phyloP scores from a whole-genome alignment of 352 stramenopile species.

The Globisporangium yorkense region DNA sequence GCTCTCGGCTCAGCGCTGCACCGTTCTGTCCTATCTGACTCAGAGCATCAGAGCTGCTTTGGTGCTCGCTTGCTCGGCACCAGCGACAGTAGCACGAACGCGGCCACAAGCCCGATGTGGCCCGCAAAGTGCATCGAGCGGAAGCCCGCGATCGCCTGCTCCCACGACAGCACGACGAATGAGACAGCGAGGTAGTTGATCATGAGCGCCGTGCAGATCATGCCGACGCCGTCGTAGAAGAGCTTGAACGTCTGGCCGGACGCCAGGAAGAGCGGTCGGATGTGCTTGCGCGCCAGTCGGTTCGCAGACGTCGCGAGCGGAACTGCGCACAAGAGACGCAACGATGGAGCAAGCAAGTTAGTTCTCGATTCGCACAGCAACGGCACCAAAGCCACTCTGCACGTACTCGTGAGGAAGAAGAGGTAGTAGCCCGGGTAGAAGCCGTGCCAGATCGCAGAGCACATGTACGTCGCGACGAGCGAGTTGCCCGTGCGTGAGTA shows the following conservation, averaged over 20 bases:
- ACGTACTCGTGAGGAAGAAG: slow-evolving; percentile 79
- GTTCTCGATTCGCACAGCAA: no score
- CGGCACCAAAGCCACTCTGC: no score
- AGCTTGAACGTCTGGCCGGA: slow-evolving; percentile 24
- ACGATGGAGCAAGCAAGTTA: no score
- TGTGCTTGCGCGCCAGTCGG: slow-evolving; percentile 38
- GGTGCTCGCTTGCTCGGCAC: slow-evolving; percentile 46
- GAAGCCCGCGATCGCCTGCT: slow-evolving; percentile 41
- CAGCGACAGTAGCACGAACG: slow-evolving; percentile 65
- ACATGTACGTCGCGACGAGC: slow-evolving; percentile 91
- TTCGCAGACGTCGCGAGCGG: slow-evolving; percentile 66
- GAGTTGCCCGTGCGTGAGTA: slow-evolving; percentile 95
- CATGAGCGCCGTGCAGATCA: slow-evolving; percentile 47
- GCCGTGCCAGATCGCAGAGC: slow-evolving; percentile 97
- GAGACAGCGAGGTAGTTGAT: slow-evolving; percentile 72
- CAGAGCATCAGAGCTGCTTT: slow-evolving; percentile 27
- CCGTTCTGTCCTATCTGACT: no score
- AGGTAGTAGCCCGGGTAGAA: slow-evolving; percentile 98
- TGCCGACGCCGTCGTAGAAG: slow-evolving; percentile 53
- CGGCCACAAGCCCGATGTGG: slow-evolving; percentile 40
- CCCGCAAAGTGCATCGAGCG: slow-evolving; percentile 52
- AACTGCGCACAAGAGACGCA: slow-evolving; percentile 16
- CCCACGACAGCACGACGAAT: slow-evolving; percentile 68
- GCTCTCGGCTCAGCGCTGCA: no score
- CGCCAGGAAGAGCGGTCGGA: slow-evolving; percentile 52